Conservation (phyloP, 2,329 filamentous ascomycete genomes). For the Cladosporium velox region DNA sequence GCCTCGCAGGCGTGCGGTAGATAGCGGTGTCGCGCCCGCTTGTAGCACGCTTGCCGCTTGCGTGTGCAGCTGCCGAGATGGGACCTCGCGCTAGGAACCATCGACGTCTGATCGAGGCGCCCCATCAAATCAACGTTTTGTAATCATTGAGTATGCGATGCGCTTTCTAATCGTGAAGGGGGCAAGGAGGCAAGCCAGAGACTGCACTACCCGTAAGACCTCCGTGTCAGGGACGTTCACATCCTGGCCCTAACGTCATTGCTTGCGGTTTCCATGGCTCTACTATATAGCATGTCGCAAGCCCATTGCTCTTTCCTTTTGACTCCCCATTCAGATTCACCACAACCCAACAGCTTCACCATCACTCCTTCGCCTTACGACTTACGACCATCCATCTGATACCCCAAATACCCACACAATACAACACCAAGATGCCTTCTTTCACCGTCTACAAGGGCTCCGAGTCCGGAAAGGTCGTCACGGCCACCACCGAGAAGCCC, state of each 20-base stretch:
- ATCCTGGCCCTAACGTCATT: constrained; percentile 16
- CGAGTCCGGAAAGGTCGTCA: constrained; percentile 57
- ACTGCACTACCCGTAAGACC: neutral
- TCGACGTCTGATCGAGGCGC: constrained; percentile 2
- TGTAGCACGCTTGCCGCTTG: constrained; percentile 1
- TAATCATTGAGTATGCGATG: constrained; percentile 14
- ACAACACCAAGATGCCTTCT: constrained; percentile 34
- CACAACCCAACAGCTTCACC: neutral
- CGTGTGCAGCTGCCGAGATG: constrained; percentile 17
- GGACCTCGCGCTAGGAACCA: constrained; percentile 17
- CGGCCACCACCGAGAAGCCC: constrained; percentile 50
- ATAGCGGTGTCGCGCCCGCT: neutral
- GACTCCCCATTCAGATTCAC: neutral
- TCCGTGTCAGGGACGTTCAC: constrained; percentile 4
- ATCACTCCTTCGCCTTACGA: constrained; percentile 3
- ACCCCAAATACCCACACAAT: constrained; percentile 8
- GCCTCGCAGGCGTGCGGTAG: neutral
- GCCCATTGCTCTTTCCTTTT: neutral
- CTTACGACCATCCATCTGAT: constrained; percentile 16
- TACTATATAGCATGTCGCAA: constrained; percentile 11
- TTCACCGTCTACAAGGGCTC: constrained; percentile 68
- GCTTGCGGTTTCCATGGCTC: neutral
- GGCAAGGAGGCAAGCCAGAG: neutral
- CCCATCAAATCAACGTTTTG: constrained; percentile 15
- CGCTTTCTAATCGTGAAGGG: constrained; percentile 11